Conservation (phyloP, 352 stramenopile genomes). For the Achlya hypogyna region DNA sequence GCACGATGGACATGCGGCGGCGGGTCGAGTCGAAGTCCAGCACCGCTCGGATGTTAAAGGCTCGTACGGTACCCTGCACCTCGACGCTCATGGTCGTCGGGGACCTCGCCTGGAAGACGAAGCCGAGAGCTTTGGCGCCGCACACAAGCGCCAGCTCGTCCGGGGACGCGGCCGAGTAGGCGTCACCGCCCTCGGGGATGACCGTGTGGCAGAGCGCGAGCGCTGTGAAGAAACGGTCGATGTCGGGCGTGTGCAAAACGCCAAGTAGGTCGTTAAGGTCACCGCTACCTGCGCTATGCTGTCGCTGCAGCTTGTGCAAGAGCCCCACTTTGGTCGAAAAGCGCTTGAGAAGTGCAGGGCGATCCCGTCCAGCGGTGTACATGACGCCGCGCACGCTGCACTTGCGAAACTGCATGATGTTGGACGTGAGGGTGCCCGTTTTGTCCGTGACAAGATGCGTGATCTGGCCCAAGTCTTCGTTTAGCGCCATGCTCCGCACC, state of each 20-base stretch:
- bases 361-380: constrained; percentile 61
- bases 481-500: constrained; percentile 79
- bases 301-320: constrained; percentile 65
- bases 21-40: constrained; percentile 58
- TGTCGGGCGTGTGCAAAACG: neutral
- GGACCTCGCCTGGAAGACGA: constrained; percentile 36
- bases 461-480: constrained; percentile 93
- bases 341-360: constrained; percentile 92
- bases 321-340: constrained; percentile 90
- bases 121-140: constrained; percentile 48
- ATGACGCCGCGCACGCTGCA: constrained; percentile 84
- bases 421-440: constrained; percentile 98
- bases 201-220: constrained; percentile 59
- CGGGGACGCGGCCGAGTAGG: constrained; percentile 45
- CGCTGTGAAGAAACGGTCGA: constrained; percentile 33
- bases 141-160: constrained; percentile 62
- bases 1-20: constrained; percentile 72
- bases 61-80: neutral
- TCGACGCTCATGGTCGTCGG: neutral
- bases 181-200: constrained; percentile 53
- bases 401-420: constrained; percentile 97
- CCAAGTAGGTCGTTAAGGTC: neutral
- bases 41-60: constrained; percentile 41
- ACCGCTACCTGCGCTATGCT: neutral
- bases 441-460: constrained; percentile 99